Percentiles rank a stretch among this genome's conserved stretches.
phyloP scores from a whole-genome alignment of 1,139 yeast species.

The Pichia sp. region DNA sequence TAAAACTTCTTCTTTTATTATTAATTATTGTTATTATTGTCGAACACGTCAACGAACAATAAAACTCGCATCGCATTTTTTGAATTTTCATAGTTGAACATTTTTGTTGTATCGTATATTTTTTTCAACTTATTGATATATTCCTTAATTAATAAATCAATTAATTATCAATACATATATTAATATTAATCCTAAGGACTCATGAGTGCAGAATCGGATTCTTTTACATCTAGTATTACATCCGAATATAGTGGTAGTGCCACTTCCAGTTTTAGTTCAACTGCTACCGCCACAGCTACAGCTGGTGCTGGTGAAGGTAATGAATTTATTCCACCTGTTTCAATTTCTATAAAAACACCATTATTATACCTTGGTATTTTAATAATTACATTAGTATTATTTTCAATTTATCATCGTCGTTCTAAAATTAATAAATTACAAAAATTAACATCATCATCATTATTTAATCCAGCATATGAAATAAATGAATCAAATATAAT shows the following conservation, averaged over 20 bases:
- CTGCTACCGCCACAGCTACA: slow-evolving; percentile 9
- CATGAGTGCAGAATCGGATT: not conserved
- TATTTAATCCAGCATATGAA: slow-evolving; percentile 12
- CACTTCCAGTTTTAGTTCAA: not conserved
- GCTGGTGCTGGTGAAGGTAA: slow-evolving; percentile 1
- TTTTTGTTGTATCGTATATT: no score
- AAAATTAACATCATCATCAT: slow-evolving; percentile 39
- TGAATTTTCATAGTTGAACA: no score
- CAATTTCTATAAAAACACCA: slow-evolving; percentile 79
- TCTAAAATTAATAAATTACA: slow-evolving; percentile 34
- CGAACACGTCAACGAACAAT: no score
- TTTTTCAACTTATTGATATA: no score
- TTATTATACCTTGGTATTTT: slow-evolving; percentile 69
- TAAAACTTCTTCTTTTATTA: no score
- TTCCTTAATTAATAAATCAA: no score
- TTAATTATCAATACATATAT: no score
- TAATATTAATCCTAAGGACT: no score
- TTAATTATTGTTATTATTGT: no score
- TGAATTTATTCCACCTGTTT: slow-evolving; percentile 4
- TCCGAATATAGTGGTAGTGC: not conserved
- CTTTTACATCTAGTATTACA: not conserved
- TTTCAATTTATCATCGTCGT: slow-evolving; percentile 65
- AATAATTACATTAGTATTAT: slow-evolving; percentile 63
- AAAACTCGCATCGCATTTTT: no score
- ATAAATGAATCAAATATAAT: not conserved